phyloP scores from a whole-genome alignment of 2,329 filamentous ascomycete species.

The Cytospora piceicola region DNA sequence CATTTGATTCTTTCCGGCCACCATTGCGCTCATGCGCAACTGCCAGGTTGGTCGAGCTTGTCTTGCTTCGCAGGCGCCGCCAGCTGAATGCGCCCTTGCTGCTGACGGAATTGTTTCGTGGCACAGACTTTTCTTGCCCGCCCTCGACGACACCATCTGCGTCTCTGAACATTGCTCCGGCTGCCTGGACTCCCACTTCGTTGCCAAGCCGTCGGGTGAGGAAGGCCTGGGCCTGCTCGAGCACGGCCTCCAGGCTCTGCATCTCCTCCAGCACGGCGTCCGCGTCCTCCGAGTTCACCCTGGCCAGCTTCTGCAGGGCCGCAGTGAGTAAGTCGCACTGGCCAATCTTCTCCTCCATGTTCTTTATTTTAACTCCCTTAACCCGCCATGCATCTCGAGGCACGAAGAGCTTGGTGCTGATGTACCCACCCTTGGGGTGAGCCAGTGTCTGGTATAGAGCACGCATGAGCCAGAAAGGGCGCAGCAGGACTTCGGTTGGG shows the following conservation, averaged over 20 bases:
- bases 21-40: constrained; percentile 56
- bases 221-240: constrained; percentile 81
- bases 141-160: constrained; percentile 48
- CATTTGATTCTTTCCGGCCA: constrained; percentile 36
- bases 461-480: constrained; percentile 97
- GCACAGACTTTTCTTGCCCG: constrained; percentile 50
- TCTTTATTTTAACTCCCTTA: constrained; percentile 89
- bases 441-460: constrained; percentile 90
- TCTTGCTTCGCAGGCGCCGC: constrained; percentile 89
- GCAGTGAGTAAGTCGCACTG: constrained; percentile 91
- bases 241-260: constrained; percentile 80
- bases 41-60: constrained; percentile 67
- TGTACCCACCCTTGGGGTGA: constrained; percentile 87
- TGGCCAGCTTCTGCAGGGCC: constrained; percentile 79
- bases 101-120: constrained; percentile 64
- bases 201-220: constrained; percentile 86
- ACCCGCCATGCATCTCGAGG: constrained; percentile 93
- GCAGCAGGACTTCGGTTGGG: constrained; percentile 83
- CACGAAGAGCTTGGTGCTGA: constrained; percentile 90
- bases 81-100: constrained; percentile 85
- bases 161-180: constrained; percentile 75
- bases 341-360: constrained; percentile 89
- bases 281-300: constrained; percentile 86
- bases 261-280: constrained; percentile 94
- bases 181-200: constrained; percentile 84